Evolutionary conservation across 495 filamentous ascomycete species (phyloP), one percentile per base, ranked within the genome.

Genomic region (Lichina pygmaea): DNA sequence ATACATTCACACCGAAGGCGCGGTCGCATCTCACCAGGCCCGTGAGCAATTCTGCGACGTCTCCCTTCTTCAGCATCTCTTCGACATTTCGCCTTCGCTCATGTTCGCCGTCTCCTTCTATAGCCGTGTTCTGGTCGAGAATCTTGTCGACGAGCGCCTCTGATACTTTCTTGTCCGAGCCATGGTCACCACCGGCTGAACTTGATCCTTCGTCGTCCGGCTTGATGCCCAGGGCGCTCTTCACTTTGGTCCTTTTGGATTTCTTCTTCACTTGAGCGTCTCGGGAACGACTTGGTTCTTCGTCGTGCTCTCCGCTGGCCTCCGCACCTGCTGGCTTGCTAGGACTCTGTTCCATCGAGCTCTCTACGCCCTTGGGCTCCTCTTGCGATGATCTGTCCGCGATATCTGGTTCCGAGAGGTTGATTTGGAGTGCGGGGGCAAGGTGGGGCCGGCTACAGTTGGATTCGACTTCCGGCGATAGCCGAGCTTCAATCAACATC

Each of bases 11-110:
- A 7, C 46, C 46, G 8, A 32, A 31, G 2, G 24, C 11, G 4
- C 31, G 33, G 10, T 37, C 15, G 32, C 9, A 33, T 45, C 54
- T 6, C 48, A 59, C 60, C 49, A 92, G 62, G 6, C 86, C 86
- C 0, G 86, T 92, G 61, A 93, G 62, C 50, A 93, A 63, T 43
- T 93, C 80, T 45, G 75, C 66, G 10, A 92, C 61, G 48, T 73
- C 76, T 57, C 93, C 63, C 45, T 76, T 72, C 55, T 72, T 73
- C 52, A 94, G 59, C 32, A 72, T 62, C 49, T 83, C 72, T 43
- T 68, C 61, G 10, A 70, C 63, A 42, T 53, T 57, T 46, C 50
- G 47, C 51, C 43, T 58, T 12, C 50, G 60, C 51, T 57, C 53
- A 1, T 56, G 57, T 46, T 58, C 51, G 9, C 67, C 47, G 54